These are phyloP conservation scores for Talaromyces liani DNA, from an alignment of 495 filamentous ascomycete species.

Conservation along the genomic window DNA sequence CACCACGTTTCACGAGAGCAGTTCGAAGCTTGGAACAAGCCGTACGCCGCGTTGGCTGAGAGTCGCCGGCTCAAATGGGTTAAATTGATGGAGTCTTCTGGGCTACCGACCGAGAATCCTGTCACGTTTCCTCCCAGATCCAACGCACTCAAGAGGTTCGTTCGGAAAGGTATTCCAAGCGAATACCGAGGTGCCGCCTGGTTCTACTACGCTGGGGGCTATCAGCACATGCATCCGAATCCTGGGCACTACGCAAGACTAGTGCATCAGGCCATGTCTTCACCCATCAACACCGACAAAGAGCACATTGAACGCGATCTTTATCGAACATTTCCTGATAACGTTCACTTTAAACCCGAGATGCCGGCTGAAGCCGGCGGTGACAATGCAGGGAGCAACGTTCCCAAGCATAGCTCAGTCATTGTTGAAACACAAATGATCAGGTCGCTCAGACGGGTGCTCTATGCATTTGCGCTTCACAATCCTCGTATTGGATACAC, in stretches of 20 bases:
- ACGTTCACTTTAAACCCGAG: constrained; percentile 82
- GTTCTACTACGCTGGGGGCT: constrained; percentile 96
- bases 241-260: constrained; percentile 66
- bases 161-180: constrained; percentile 92
- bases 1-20: constrained; percentile 67
- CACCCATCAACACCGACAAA: constrained; percentile 59
- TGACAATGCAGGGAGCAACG: constrained; percentile 19
- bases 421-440: constrained; percentile 69
- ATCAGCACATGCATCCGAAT: constrained; percentile 64
- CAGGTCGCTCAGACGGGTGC: constrained; percentile 69
- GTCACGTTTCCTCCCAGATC: constrained; percentile 72
- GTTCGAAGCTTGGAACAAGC: constrained; percentile 74
- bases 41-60: constrained; percentile 61
- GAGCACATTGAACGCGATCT: constrained; percentile 94
- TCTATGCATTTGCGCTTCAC: constrained; percentile 84
- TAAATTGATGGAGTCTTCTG: constrained; percentile 65
- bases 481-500: constrained; percentile 91
- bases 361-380: constrained; percentile 16
- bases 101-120: constrained; percentile 63
- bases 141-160: constrained; percentile 75
- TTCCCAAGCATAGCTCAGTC: constrained; percentile 24
- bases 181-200: constrained; percentile 90
- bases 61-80: constrained; percentile 76
- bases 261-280: constrained; percentile 53
- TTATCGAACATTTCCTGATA: constrained; percentile 93